Base-by-base conservation (phyloP, 805 yeast species). In the Wickerhamiella slavikovae region DNA sequence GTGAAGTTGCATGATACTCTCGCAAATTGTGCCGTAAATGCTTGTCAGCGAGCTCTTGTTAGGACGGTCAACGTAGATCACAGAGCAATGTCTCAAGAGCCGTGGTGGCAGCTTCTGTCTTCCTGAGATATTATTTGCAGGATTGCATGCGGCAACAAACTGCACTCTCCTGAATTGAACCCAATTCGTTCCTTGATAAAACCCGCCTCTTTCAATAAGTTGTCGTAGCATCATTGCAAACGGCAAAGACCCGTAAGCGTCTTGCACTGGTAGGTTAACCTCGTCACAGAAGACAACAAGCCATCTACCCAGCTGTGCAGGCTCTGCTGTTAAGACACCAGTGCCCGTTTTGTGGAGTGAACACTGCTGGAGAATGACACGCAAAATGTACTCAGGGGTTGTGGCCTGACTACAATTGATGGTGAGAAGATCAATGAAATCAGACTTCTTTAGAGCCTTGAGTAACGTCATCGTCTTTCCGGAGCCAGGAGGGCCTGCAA, bases 401-500 rank as follows among this genome's bases (percentile, higher is more conserved):
- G 92, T 73, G 13, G 76, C 82, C 37, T 77, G 77, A 2, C 93
- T 79, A 42, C 83, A 80, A 41, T 80, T 85, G 39, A 85, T 48
- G 4, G 79, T 67, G 3, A 70, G 59, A 2, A 80, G 54, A 14
- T 69, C 75, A 34, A 68, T 55, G 11, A 62, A 58, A 0, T 71
- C 61, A 0, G 74, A 60, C 30, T 56, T 57, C 26, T 77, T 54
- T 24, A 85, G 45, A 0, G 80, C 71, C 27, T 72, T 67, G 38
- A 78, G 60, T 13, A 85, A 51, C 0, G 83, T 70, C 96, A 85
- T 83, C 0, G 96, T 83, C 46, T 85, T 85, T 34, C 96, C 96
- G 0, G 94, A 75, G 3, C 96, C 96, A 0, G 96, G 95, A 0
- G 96, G 96, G 2, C 96, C 96, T 51, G 93, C 80, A 15, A 85